Base-by-base conservation (phyloP, 2,329 filamentous ascomycete species). In the Metarhizium humberi region DNA sequence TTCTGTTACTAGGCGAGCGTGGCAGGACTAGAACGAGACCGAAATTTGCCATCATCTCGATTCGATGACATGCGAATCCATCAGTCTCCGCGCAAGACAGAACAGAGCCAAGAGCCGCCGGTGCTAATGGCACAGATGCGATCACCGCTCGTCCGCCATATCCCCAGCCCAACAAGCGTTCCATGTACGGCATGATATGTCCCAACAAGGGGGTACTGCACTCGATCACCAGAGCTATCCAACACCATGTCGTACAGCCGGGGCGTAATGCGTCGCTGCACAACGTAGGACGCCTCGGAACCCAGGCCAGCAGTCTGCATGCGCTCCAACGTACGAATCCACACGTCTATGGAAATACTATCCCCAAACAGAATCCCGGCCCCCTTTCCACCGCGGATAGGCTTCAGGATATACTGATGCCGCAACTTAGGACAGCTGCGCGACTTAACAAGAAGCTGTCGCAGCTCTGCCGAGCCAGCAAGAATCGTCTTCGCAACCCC, bases 281-380 rank as follows among this genome's bases (percentile, higher is more conserved):
- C 58, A 1, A 72, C 68, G 14, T 61, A 64, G 0, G 58, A 51
- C 1, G 51, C 32, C 1, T 58, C 59, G 0, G 59, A 40, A 4
- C 56, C 43, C 3, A 63, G 14, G 6, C 45, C n/a, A 0, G 58
- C 42, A 0, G 52, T 56, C 2, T 38, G n/a, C 10, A 68, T 60
- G 14, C 50, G 38, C 8, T 59, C 46, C 40, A 72, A 36, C 4
- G 54, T 54, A 4, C 59, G 29, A 1, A 56, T n/a, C 72, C 71
- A 74, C 34, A 66, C 62, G 0, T 61, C 57, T 0, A 55, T 50
- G 20, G 52, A 55, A 3, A 73, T 13, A 16, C 73, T 68, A 3
- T 72, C 67, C 8, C 71, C 69, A 52, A 75, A 74, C 0, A 71
- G 42, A 40, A 75, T 74, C 1, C 72, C 73, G 1, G 63, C 65